Base-by-base conservation (phyloP, 768 basidiomycete genomes). In the Gloeophyllum trabeum region DNA sequence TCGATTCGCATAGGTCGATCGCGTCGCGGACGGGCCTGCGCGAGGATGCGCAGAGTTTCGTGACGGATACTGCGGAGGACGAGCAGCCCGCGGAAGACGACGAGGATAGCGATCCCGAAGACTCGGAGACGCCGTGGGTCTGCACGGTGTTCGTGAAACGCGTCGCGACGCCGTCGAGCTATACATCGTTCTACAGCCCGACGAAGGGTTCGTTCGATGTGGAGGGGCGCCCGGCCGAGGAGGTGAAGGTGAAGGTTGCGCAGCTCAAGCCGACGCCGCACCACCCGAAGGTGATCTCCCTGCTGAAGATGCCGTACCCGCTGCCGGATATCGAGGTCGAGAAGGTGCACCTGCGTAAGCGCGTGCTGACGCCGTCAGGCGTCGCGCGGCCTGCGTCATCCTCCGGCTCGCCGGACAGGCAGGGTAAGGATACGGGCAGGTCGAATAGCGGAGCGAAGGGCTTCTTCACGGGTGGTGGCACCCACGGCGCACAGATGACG, bases 51-150 rank as follows among this genome's bases (percentile, higher is more conserved):
- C 28, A 32, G 16, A 10, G 10, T 16, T 32, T 32, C 16, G 36
- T 21, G 36, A 10, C 36, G 20, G 36, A 19, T 7, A 10, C 20
- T 37, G 28, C 28, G 28, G 13, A 54, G 53, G n/a, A 45, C 49
- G 36, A 55, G 26, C 47, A 22, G n/a, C 48, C 53, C 6, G 62
- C 59, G 12, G 77, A 79, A 38, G 71, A 73, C 2, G 88, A 70
- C 0, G 80, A 84, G 13, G 90, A 92, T 35, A 90, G 86, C 46
- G 94, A 98, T 49, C 87, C 92, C 0, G 93, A 98, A 56, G 94
- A 97, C 54, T 89, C 87, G 35, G 93, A 98, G 60, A 92, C 90
- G 19, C 91, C 94, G 0, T 98, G 92, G 92, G 79, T 81, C 36
- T 97, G 93, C 54, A 78, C 76, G n/a, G 67, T 91, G 48, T 75